Conservation (phyloP, 345 rosid species). For the Melaleuca alternifolia region DNA sequence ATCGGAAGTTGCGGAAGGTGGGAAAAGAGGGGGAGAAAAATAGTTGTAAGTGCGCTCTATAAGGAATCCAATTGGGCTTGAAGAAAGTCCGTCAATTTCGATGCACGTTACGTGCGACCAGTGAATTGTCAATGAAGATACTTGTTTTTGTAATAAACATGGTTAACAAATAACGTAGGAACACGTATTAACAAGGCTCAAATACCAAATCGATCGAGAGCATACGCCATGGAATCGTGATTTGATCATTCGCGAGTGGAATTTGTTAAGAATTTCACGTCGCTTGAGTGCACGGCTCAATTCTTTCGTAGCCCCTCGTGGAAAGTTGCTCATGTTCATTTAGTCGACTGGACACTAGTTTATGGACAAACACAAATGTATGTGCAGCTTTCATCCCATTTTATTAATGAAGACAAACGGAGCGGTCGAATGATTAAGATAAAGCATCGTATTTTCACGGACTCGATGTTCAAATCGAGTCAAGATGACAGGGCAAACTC, state of each 20-base stretch:
- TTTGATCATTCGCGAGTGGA: background rate
- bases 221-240: background rate
- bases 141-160: background rate
- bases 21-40: too few species aligned
- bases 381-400: background rate
- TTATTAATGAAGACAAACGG: background rate
- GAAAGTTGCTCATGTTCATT: background rate
- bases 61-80: too few species aligned
- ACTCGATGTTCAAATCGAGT: background rate
- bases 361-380: background rate
- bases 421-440: background rate
- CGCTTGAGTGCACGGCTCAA: background rate
- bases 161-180: background rate
- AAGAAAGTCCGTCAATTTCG: too few species aligned
- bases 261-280: background rate
- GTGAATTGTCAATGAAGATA: background rate
- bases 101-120: background rate
- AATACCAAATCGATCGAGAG: background rate
- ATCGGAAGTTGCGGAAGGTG: too few species aligned
- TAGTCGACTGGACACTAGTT: background rate
- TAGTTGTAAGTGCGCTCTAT: too few species aligned
- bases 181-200: background rate
- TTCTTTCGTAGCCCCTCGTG: background rate
- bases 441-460: background rate
- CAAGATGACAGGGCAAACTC: background rate